A percentile compares a stretch with the other conserved stretches of the same genome.
Evolutionary conservation across 306 rosid genomes (phyloP).

Genomic region (Vigna hirtella): DNA sequence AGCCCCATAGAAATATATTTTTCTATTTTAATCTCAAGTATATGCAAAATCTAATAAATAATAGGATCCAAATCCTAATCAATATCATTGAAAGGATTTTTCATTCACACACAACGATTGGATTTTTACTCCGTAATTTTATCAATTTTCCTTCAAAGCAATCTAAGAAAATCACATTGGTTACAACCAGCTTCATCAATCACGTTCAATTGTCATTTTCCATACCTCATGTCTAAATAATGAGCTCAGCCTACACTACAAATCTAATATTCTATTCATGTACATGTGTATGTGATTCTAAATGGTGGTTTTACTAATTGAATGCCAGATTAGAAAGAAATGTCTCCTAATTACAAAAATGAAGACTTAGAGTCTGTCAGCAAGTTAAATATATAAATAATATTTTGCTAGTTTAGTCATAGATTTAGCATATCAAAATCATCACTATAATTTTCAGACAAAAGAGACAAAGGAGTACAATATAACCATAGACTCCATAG

Average conservation of each 20-base stretch:
- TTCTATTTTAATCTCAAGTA: too few species aligned
- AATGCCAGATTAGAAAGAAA: slow-evolving; percentile 21
- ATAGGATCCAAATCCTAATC: slow-evolving; percentile 13
- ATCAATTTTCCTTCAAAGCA: slow-evolving; percentile 29
- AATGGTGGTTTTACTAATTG: background rate
- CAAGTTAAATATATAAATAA: slow-evolving; percentile 19
- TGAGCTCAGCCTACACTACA: background rate
- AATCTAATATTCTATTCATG: background rate
- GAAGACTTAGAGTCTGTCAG: background rate
- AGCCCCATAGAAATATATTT: too few species aligned
- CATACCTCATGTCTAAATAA: slow-evolving; percentile 12
- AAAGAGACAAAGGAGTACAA: slow-evolving; percentile 21
- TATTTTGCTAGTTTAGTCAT: slow-evolving; percentile 20
- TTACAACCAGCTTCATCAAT: slow-evolving; percentile 3
- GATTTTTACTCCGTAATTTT: slow-evolving; percentile 3
- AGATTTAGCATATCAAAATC: slow-evolving; percentile 17
- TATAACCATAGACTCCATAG: slow-evolving; percentile 39
- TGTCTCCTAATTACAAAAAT: slow-evolving; percentile 10
- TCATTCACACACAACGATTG: slow-evolving; percentile 13
- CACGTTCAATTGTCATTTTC: slow-evolving; percentile 7
- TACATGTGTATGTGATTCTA: background rate
- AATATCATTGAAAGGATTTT: background rate
- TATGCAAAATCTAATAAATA: background rate
- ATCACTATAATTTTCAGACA: slow-evolving; percentile 7
- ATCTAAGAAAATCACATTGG: slow-evolving; percentile 2